Evolutionary conservation across 225 moss, liverwort and hornwort genomes (phyloP), one percentile per base, ranked within the genome.

Genomic region (Bryoerythrophyllum caledonicum): DNA sequence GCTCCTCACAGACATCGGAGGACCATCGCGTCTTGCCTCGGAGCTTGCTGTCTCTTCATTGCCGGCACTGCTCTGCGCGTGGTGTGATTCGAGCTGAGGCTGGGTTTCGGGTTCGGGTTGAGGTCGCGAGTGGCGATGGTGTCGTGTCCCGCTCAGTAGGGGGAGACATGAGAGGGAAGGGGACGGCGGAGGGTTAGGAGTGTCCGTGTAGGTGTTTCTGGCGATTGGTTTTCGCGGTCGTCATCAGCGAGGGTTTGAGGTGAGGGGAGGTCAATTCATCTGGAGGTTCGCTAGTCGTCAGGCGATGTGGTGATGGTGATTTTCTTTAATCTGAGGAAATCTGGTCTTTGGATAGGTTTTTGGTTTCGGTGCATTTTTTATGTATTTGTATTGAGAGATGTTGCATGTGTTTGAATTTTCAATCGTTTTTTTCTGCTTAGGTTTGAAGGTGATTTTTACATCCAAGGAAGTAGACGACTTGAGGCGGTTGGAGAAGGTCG

Each of bases 161-260:
- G 63, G 38, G 17, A 24, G 9, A 10, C 65, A 55, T 74, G 54
- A 65, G 28, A 8, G 55, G 25, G 60, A 46, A 13, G 27, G 44
- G 21, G 32, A 24, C 46, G 65, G 65, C 40, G 41, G 65, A 65
- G 68, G 21, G 53, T 4, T 43, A 71, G 43, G 59, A 4, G n/a
- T n/a, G n/a, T n/a, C n/a, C n/a, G n/a, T n/a, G n/a, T n/a, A n/a
- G n/a, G 52, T 19, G 24, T 37, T 63, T 3, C 44, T 15, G 6
- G 13, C 25, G 64, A 73, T 63, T 73, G 63, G 21, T 38, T n/a
- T n/a, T n/a, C n/a, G n/a, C n/a, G n/a, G n/a, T n/a, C 56, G 32
- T 49, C 3, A 35, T n/a, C 27, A 54, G 15, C 56, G 55, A n/a
- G n/a, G n/a, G n/a, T n/a, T n/a, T n/a, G n/a, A n/a, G n/a, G n/a